These are phyloP conservation scores for Coniella vitis DNA, from an alignment of 2,329 filamentous ascomycete genomes.

Conservation along the genomic window DNA sequence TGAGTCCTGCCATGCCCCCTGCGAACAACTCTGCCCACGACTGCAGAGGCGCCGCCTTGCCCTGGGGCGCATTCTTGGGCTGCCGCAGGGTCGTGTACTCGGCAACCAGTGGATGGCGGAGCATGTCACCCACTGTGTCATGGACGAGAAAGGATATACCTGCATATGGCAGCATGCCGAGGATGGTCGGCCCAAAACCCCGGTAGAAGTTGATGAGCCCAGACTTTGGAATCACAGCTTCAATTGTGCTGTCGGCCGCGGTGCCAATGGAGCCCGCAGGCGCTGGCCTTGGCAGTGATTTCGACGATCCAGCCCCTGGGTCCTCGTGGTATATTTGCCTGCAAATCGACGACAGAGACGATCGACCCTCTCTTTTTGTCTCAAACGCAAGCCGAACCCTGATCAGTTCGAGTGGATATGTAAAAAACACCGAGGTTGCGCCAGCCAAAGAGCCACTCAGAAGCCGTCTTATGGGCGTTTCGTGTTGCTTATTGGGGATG, in stretches of 20 bases:
- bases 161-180: conserved; percentile 95
- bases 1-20: conserved; percentile 78
- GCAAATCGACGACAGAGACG: conserved; percentile 70
- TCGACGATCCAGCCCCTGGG: conserved; percentile 34
- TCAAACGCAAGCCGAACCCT: conserved; percentile 91
- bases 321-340: conserved; percentile 80
- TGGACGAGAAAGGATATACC: conserved; percentile 94
- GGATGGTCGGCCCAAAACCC: conserved; percentile 80
- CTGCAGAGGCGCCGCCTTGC: conserved; percentile 65
- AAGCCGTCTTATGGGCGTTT: conserved; percentile 73
- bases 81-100: conserved; percentile 68
- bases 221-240: conserved; percentile 49
- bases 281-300: conserved; percentile 26
- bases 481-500: conserved; percentile 64
- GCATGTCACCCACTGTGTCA: conserved; percentile 78
- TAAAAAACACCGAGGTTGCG: conserved; percentile 88
- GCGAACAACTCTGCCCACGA: conserved; percentile 82
- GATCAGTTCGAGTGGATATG: conserved; percentile 90
- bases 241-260: conserved; percentile 36
- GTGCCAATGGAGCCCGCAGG: conserved; percentile 36
- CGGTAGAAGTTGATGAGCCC: conserved; percentile 91
- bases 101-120: conserved; percentile 63
- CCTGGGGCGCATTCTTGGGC: conserved; percentile 43
- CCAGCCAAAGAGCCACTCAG: conserved; percentile 70
- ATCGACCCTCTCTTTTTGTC: conserved; percentile 67